A percentile compares a stretch with the other conserved stretches of the same genome.
Evolutionary conservation across 2,329 filamentous ascomycete genomes (phyloP).

Genomic region (Xenosphaeropsis pyriputrescens): DNA sequence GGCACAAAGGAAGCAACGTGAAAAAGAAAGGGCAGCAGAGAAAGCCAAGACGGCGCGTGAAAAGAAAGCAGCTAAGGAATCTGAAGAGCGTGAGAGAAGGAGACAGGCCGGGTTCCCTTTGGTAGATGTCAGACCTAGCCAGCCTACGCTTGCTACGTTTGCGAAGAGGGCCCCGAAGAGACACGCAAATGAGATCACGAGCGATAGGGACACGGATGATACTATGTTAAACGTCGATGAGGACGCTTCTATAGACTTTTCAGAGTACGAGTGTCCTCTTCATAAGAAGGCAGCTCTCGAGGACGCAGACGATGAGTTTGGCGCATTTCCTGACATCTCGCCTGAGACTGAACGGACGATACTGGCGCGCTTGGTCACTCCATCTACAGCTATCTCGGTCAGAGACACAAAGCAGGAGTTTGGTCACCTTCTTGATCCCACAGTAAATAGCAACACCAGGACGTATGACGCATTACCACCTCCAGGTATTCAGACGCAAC

Average conservation of each 20-base stretch:
- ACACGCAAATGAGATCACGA: no score
- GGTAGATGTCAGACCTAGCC: conserved; percentile 32
- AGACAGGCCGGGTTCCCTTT: conserved; percentile 36
- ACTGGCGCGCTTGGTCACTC: no score
- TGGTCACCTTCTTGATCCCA: no score
- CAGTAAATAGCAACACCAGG: no score
- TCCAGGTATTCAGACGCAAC: no score
- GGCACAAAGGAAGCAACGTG: conserved; percentile 32
- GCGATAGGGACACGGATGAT: no score
- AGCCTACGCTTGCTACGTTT: conserved; percentile 40
- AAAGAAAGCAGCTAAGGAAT: conserved; percentile 38
- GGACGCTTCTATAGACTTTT: no score
- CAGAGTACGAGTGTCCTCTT: no score
- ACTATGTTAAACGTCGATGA: not conserved
- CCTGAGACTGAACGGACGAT: not conserved
- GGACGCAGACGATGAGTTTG: not conserved
- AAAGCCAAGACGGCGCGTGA: conserved; percentile 35
- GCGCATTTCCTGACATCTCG: not conserved
- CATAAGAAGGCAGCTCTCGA: not conserved
- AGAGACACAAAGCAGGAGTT: no score
- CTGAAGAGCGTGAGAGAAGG: conserved; percentile 31
- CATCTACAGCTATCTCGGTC: no score
- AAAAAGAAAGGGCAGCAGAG: conserved; percentile 34
- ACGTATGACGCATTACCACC: no score
- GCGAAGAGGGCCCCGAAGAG: conserved; percentile 11